Evolutionary conservation across 78 protist genomes (phyloP).

Genomic region (Capsaspora owczarzaki): DNA sequence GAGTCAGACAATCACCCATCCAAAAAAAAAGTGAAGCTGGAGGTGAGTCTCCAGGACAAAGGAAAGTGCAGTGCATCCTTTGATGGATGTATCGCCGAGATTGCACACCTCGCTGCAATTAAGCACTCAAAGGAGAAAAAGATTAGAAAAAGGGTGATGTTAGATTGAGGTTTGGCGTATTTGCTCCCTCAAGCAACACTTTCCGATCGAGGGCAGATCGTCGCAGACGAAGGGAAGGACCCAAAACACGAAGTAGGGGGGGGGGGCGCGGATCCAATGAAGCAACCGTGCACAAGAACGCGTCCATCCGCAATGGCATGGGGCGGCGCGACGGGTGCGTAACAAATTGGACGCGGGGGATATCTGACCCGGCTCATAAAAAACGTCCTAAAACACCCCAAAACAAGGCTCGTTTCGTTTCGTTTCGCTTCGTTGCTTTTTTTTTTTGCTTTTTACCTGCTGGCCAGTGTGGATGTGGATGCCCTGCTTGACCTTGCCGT

Average conservation of each 20-base stretch:
- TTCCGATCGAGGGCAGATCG: background rate
- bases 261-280: too few species aligned
- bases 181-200: background rate
- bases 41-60: background rate
- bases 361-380: background rate
- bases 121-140: too few species aligned
- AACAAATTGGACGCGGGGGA: background rate
- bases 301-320: background rate
- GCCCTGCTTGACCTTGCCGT: slow-evolving; percentile 58
- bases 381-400: background rate
- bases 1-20: background rate
- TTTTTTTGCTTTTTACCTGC: too few species aligned
- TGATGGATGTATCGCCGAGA: background rate
- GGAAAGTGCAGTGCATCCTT: background rate
- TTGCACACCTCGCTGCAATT: too few species aligned
- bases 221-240: background rate
- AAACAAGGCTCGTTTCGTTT: background rate
- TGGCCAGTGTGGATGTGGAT: slow-evolving; percentile 30
- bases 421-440: too few species aligned
- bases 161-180: too few species aligned
- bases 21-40: background rate
- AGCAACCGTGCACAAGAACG: too few species aligned
- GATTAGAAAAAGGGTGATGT: too few species aligned
- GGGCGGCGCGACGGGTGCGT: background rate
- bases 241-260: background rate